Base-by-base conservation (phyloP, 441 rosid species). In the Populus tomentosa region DNA sequence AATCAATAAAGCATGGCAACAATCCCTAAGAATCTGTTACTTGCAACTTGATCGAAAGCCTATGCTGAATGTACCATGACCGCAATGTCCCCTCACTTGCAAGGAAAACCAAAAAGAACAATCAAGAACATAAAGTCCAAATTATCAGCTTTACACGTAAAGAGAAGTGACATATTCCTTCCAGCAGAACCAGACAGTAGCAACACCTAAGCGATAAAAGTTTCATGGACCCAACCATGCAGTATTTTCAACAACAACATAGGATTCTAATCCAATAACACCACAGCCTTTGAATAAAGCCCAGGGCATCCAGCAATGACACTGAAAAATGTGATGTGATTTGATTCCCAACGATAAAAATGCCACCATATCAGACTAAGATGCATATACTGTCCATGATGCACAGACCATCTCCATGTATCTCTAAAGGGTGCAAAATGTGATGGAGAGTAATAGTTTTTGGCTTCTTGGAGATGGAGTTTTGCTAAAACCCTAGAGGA, bases 381-480 rank as follows among this genome's bases (percentile, higher is more conserved):
- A 23, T 18, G 7, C 30, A 30, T 21, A 28, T 21, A 20, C 26
- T 24, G 11, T 32, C 59, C 18, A 14, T 56, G 76, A 53, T 21
- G 26, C 0, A 61, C 32, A 32, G 42, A 68, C 10, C 75, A 46
- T 6, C 65, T 46, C 42, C 72, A 32, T 78, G 77, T n/a, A 14
- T 28, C 74, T 40, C 53, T 66, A 75, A 77, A 72, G 68, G 53
- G 66, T 35, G 62, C 72, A 82, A 64, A 67, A 50, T 56, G 50
- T 73, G 76, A 73, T 75, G 80, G 78, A 36, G 9, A 23, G 66
- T 59, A 35, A 21, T 42, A 33, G 24, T 50, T 75, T 77, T 28
- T 85, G 84, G 85, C 81, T 79, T 84, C 79, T 84, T 74, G 86
- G 86, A 40, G 71, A 75, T 81, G 85, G 84, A 68, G 79, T 82